phyloP scores from a whole-genome alignment of 306 rosid genomes.

The Begonia peltatifolia region DNA sequence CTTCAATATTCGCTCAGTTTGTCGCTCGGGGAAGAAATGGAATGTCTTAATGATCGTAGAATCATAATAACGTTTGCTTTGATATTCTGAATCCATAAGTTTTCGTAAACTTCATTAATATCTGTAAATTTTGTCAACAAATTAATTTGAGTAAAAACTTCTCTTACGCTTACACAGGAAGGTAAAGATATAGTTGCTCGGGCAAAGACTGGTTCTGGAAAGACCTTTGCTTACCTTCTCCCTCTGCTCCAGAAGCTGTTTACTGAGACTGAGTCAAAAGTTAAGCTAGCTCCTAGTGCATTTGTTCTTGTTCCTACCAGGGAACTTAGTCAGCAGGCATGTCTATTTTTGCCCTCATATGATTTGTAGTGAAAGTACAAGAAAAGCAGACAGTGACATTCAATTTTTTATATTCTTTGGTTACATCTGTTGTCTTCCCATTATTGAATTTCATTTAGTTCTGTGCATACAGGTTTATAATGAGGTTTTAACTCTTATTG shows the following conservation, averaged over 20 bases:
- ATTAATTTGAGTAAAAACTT: neutral
- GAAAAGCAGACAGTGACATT: neutral
- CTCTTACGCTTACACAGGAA: constrained; percentile 25
- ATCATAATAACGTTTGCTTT: constrained; percentile 1
- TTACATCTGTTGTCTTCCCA: neutral
- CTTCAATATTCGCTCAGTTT: neutral
- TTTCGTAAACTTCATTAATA: neutral
- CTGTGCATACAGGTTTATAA: constrained; percentile 33
- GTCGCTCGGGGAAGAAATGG: neutral
- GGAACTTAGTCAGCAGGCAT: constrained; percentile 76
- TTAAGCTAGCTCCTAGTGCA: constrained; percentile 66
- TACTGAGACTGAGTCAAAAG: constrained; percentile 23
- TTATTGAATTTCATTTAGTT: neutral
- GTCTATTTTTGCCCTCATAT: neutral
- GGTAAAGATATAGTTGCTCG: constrained; percentile 94
- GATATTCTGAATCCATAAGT: neutral
- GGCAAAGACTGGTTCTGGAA: constrained; percentile 94
- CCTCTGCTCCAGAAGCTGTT: constrained; percentile 87
- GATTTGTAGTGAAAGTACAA: neutral
- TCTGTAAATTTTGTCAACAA: neutral
- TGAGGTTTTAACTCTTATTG: constrained; percentile 55
- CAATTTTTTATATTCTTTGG: neutral
- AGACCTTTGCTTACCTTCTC: constrained; percentile 80
- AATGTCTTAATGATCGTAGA: neutral
- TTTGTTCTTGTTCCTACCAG: constrained; percentile 66